Conservation (phyloP, 2,329 filamentous ascomycete genomes). For the Colletotrichum australisinense region DNA sequence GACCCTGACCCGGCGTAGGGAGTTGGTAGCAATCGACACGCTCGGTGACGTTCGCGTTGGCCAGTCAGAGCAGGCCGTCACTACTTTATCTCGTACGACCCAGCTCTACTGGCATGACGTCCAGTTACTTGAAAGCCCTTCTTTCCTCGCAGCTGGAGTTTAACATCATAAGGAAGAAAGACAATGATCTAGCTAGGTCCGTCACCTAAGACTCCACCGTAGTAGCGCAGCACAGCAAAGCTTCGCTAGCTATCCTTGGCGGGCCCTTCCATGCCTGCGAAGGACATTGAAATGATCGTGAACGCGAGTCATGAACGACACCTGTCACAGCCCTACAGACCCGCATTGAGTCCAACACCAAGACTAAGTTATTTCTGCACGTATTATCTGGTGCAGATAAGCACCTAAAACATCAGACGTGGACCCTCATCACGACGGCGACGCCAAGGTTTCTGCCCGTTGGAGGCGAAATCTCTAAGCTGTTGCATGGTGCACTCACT, state of each 20-base stretch:
- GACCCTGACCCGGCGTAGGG: not conserved
- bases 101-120: not conserved
- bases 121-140: not conserved
- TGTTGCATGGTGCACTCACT: not conserved
- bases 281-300: not conserved
- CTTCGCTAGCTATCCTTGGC: not conserved
- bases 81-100: too few relatives aligned
- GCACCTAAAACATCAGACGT: not conserved
- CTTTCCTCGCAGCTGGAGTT: not conserved
- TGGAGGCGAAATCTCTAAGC: not conserved
- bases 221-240: not conserved
- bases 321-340: slow-evolving; percentile 20
- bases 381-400: not conserved
- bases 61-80: not conserved
- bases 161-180: not conserved
- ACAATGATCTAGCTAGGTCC: not conserved
- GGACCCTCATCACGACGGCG: not conserved
- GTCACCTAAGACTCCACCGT: not conserved
- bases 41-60: not conserved
- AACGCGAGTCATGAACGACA: slow-evolving; percentile 17
- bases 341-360: not conserved
- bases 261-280: not conserved
- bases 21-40: not conserved
- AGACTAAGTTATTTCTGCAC: not conserved
- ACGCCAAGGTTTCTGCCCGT: not conserved